A percentile compares a stretch with the other conserved stretches of the same genome.
phyloP scores from a whole-genome alignment of 139 green algal species.

The Ettlia oleoabundans region DNA sequence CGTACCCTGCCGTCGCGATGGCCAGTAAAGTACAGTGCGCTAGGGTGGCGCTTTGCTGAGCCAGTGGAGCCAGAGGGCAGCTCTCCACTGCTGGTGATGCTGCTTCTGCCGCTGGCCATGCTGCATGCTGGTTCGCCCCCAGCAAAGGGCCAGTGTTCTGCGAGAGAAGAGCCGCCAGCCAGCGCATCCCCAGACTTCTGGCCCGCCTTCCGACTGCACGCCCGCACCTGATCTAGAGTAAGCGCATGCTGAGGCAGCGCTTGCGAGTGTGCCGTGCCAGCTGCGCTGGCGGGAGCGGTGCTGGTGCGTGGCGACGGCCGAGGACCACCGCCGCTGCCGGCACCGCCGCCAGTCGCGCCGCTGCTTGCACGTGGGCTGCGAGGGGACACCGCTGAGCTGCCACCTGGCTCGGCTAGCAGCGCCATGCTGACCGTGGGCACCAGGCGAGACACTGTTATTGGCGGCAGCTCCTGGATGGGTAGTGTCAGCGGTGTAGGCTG shows the following conservation, averaged over 20 bases:
- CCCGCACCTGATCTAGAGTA: slow-evolving; percentile 22
- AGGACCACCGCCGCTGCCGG: neutral
- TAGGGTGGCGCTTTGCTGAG: slow-evolving; percentile 25
- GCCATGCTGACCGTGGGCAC: slow-evolving; percentile 16
- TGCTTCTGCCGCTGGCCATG: neutral
- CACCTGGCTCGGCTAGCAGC: slow-evolving; percentile 1
- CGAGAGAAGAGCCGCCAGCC: neutral
- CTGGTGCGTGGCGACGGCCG: neutral
- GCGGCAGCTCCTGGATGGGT: slow-evolving; percentile 61
- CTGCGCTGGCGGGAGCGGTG: neutral
- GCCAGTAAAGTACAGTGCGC: slow-evolving; percentile 49
- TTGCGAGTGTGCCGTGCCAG: neutral
- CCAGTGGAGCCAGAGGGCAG: no score
- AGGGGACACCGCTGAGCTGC: slow-evolving; percentile 6
- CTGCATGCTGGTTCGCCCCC: slow-evolving; percentile 31
- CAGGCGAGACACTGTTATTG: slow-evolving; percentile 39
- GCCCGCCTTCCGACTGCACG: slow-evolving; percentile 6
- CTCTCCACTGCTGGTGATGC: neutral
- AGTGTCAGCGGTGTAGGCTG: slow-evolving; percentile 59
- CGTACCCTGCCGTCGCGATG: slow-evolving; percentile 61
- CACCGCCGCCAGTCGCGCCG: neutral
- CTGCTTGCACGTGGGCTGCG: neutral
- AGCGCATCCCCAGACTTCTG: neutral
- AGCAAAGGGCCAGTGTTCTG: slow-evolving; percentile 42
- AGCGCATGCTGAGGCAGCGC: slow-evolving; percentile 15